Base-by-base conservation (phyloP, 768 basidiomycete genomes). In the Tricholoma furcatifolium region DNA sequence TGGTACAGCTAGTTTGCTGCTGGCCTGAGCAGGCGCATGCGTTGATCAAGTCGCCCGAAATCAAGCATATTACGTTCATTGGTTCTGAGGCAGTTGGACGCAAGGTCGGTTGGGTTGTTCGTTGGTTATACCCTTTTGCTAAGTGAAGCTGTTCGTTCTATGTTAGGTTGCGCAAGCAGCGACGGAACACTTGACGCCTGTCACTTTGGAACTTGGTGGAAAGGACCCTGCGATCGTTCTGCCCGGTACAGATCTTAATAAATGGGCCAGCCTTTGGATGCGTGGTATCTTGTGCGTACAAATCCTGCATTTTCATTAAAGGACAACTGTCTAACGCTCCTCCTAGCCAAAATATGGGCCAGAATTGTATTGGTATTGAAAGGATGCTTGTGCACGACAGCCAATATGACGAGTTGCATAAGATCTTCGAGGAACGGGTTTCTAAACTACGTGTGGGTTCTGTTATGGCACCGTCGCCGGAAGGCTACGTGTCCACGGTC, bases 351-450 rank as follows among this genome's bases (percentile, higher is more conserved):
- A 92, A 93, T 54, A 81, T 82, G 46, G 95, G 95, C 18, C 96
- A 98, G 72, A 98, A 98, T 62, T 99, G 96, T 67, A 96, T 99
- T 61, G 96, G 95, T 32, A 91, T 95, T 57, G 96, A 99, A 68
- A 83, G 94, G 2, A 80, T 98, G 58, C 81, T 98, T 42, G 92
- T 98, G 34, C 93, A 94, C 62, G 65, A 73, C 0, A 77, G 77
- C 0, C 87, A 92, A 61, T 88, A 94, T 60, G 82, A 93, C 43
- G 82, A 85, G 5, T 80, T 98, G 44, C 80, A 85, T 59, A 72
- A 75, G 2, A 77, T 84, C 18, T 76, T 98, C 60, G 63, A 71
- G 18, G 80, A 84, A n/a, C 81, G 87, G 14, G 80, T 84, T 34
- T 66, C 70, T 31, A 83, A 82, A 60, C 74, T 98, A 45, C 87